Evolutionary conservation across 2,329 filamentous ascomycete genomes (phyloP).

Genomic region (Fusarium sp.): DNA sequence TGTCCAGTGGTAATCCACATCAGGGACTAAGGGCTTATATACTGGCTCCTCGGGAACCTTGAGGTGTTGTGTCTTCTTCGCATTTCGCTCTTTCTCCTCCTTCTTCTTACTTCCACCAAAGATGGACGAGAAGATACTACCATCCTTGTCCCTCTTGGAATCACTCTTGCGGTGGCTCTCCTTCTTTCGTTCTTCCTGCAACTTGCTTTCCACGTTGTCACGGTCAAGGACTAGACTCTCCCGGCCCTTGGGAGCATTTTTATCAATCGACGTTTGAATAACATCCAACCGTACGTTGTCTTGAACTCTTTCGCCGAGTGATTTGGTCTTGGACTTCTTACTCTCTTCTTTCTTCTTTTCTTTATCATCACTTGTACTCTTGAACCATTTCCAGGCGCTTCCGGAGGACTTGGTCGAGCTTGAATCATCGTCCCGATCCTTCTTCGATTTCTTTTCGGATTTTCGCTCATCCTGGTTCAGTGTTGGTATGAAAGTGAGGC

Average conservation of each 20-base stretch:
- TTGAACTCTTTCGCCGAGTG: conserved; percentile 65
- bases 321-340: conserved; percentile 74
- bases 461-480: conserved; percentile 75
- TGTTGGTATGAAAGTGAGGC: conserved; percentile 82
- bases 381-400: conserved; percentile 76
- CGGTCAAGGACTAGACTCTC: conserved; percentile 88
- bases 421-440: conserved; percentile 71
- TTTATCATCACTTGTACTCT: conserved; percentile 77
- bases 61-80: conserved; percentile 79
- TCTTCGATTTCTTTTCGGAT: conserved; percentile 77
- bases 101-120: conserved; percentile 94
- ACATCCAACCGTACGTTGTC: conserved; percentile 88
- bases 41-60: conserved; percentile 82
- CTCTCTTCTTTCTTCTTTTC: conserved; percentile 67
- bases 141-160: conserved; percentile 90
- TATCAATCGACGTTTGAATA: conserved; percentile 87
- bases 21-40: conserved; percentile 77
- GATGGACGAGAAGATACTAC: conserved; percentile 91
- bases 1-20: conserved; percentile 96
- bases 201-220: conserved; percentile 73
- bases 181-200: conserved; percentile 86
- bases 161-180: conserved; percentile 79
- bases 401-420: conserved; percentile 78
- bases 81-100: conserved; percentile 75
- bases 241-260: conserved; percentile 69